Base-by-base conservation (phyloP, 371 early-diverging fungal genomes). In the Capniomyces stellatus region DNA sequence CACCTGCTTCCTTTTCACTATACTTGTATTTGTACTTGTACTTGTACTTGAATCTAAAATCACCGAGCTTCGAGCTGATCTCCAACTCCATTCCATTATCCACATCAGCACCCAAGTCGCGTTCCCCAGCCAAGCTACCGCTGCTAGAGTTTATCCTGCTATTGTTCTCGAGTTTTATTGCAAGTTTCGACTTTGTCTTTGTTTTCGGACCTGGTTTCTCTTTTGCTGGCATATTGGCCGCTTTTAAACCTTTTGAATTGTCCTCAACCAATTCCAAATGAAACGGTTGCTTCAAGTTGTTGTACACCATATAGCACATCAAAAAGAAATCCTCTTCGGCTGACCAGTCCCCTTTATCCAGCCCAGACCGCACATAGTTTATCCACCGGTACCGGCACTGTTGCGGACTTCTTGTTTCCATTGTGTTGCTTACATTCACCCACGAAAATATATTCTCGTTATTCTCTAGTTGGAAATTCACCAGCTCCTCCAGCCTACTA, bases 341-440 rank as follows among this genome's bases (percentile, higher is more conserved):
- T 8, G 28, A 25, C 28, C 28, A 24, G 10, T 27, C 28, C n/a
- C 29, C 28, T 15, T n/a, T 49, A 4, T 25, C 28, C 18, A 49
- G 15, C 2, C 18, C 18, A 27, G 25, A n/a, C n/a, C 25, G 28
- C 4, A 49, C 10, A 27, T 49, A 49, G 30, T 49, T 49, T 21
- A 30, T 49, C 6, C 28, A 49, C 30, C 49, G 21, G n/a, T 49
- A 49, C n/a, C 30, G n/a, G n/a, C 49, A 49, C 30, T 49, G 49
- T 18, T n/a, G 28, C n/a, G 25, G 28, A 8, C 8, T 49, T n/a
- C 49, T n/a, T 24, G n/a, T 27, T 21, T 29, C 49, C n/a, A 49
- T 30, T 29, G 21, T 29, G 6, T 49, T 10, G 28, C 49, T 49
- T 18, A 49, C 28, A 4, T 49, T 28, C 8, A 8, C 28, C 49